Evolutionary conservation across 768 basidiomycete species (phyloP).

Genomic region (Pleurotus ostreatus): DNA sequence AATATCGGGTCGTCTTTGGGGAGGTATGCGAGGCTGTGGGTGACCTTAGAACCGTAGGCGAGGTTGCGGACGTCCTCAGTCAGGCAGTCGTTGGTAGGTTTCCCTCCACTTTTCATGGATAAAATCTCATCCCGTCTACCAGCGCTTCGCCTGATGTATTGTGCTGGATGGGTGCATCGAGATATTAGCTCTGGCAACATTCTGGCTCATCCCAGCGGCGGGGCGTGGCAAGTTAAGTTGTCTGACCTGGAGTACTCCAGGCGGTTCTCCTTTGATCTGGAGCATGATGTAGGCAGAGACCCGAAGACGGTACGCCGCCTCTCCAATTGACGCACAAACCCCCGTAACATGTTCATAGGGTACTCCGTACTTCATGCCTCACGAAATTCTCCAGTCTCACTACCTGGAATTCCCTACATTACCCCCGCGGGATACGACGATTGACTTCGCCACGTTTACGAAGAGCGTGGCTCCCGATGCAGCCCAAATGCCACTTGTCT

Average conservation of each 20-base stretch:
- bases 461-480: neutral
- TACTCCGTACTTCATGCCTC: too few species aligned
- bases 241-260: neutral
- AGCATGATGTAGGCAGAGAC: neutral
- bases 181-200: too few species aligned
- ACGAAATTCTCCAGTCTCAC: too few species aligned
- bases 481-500: neutral
- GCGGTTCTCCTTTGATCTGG: neutral
- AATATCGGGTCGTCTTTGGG: too few species aligned
- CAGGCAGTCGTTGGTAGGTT: too few species aligned
- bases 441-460: neutral
- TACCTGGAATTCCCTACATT: neutral
- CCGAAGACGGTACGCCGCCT: neutral
- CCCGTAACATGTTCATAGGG: too few species aligned
- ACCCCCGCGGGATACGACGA: too few species aligned
- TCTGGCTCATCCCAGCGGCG: neutral
- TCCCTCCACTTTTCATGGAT: too few species aligned
- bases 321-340: neutral
- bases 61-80: neutral
- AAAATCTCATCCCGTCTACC: too few species aligned
- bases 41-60: neutral
- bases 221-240: neutral
- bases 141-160: too few species aligned
- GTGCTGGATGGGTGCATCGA: too few species aligned
- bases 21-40: neutral